Evolutionary conservation across 768 basidiomycete species (phyloP).

Genomic region (Agaricus blazei): DNA sequence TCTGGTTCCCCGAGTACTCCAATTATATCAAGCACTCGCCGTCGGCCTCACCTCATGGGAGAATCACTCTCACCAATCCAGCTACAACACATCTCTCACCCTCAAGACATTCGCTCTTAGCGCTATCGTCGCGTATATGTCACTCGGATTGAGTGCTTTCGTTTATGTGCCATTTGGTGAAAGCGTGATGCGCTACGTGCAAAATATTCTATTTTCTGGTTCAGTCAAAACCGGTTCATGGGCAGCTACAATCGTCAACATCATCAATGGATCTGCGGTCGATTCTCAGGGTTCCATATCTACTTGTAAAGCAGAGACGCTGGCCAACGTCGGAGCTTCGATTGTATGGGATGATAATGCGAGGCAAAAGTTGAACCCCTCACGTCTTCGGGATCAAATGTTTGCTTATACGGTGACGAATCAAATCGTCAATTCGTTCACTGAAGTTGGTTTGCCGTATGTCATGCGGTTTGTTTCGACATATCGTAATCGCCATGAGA

Average conservation of each 20-base stretch:
- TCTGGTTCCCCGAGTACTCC: constrained; percentile 76
- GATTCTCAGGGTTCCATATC: constrained; percentile 9
- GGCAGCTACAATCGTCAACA: constrained; percentile 17
- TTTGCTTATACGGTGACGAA: constrained; percentile 91
- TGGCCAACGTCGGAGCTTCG: constrained; percentile 1
- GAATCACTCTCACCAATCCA: constrained; percentile 80
- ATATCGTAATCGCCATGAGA: constrained; percentile 21
- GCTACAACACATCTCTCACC: constrained; percentile 74
- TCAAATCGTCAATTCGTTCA: constrained; percentile 73
- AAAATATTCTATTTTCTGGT: constrained; percentile 34
- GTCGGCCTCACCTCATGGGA: constrained; percentile 80
- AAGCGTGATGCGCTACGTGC: constrained; percentile 62
- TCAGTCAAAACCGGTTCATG: constrained; percentile 14
- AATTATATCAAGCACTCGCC: constrained; percentile 66
- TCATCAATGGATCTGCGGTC: constrained; percentile 24
- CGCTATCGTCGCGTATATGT: constrained; percentile 86
- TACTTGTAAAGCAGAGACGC: constrained; percentile 10
- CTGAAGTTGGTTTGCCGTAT: constrained; percentile 80
- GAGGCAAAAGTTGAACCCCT: constrained; percentile 56
- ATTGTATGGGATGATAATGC: constrained; percentile 45
- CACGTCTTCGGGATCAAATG: constrained; percentile 82
- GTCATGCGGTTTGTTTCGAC: constrained; percentile 55
- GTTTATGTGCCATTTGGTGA: constrained; percentile 94
- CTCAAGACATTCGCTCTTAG: constrained; percentile 88
- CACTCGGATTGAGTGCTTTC: constrained; percentile 90